A percentile compares a stretch with the other conserved stretches of the same genome.
Evolutionary conservation across 345 rosid species (phyloP).

Genomic region (Odontarrhena argentea): DNA sequence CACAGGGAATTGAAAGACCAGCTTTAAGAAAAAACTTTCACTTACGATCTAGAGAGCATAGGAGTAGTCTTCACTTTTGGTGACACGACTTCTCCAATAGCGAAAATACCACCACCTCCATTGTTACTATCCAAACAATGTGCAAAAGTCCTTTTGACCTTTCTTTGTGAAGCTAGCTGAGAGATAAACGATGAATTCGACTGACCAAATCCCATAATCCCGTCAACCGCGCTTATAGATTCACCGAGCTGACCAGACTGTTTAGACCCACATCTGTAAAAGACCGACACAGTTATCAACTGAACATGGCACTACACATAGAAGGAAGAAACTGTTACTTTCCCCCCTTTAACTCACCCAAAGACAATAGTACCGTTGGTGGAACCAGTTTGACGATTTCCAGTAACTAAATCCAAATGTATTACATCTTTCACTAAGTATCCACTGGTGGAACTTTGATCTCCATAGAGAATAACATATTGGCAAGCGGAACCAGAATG

Average conservation of each 20-base stretch:
- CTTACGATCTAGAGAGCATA: constrained; percentile 75
- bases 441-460: constrained; percentile 77
- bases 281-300: background rate
- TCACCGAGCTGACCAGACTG: constrained; percentile 80
- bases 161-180: constrained; percentile 76
- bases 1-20: constrained; percentile 2
- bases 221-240: constrained; percentile 76
- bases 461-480: constrained; percentile 76
- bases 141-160: constrained; percentile 68
- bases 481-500: constrained; percentile 52
- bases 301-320: background rate
- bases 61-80: constrained; percentile 83
- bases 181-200: constrained; percentile 82
- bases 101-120: constrained; percentile 84
- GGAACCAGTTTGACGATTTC: constrained; percentile 55
- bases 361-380: constrained; percentile 65
- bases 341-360: constrained; percentile 53
- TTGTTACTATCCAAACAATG: constrained; percentile 78
- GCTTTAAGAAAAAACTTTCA: constrained; percentile 23
- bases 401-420: constrained; percentile 59
- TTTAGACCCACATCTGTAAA: constrained; percentile 67
- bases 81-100: constrained; percentile 77
- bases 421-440: constrained; percentile 63
- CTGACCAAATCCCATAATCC: constrained; percentile 91
- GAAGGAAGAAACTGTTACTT: background rate